Evolutionary conservation across 352 stramenopile species (phyloP), one percentile per base, ranked within the genome.

Genomic region (Phytopythium vexans): DNA sequence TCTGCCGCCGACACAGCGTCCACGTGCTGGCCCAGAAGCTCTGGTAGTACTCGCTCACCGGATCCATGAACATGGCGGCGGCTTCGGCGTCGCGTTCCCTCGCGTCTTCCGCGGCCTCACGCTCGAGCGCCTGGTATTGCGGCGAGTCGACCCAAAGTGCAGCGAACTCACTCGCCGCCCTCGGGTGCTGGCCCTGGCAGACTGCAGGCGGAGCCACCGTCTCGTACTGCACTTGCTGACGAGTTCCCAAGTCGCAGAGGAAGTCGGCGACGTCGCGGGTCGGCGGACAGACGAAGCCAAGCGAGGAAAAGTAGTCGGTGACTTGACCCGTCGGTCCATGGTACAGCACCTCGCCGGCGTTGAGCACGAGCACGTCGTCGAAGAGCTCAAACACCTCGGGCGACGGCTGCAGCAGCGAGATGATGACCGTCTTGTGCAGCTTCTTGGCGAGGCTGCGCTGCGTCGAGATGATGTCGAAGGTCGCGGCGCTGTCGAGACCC

Each of bases 361-460:
- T 89, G 16, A 98, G 59, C n/a, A 98, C 40, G 35, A 97, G 79
- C 12, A 98, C 63, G 53, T 97, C 84, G 65, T 98, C 94, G 61
- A 98, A 98, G 14, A 98, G 70, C 16, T 73, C 80, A 33, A 96
- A 92, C 8, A 96, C 89, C 70, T 98, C 93, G 8, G 94, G 94
- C 12, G 93, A 82, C 32, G 94, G 93, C 69, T 98, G 76, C 15
- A 97, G 64, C 15, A 98, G 69, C 7, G 85, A 88, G 12, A 97
- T 77, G 35, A 93, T 68, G 14, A 73, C 56, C 1, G 77, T 87
- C 47, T 74, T 70, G 51, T 71, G 53, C n/a, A 89, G 60, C 11
- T 52, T 49, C 55, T 83, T 56, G 6, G 74, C 69, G 31, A 82
- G 57, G 38, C 59, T 74, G 12, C 68, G 62, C 48, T 77, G 60